A percentile compares a stretch with the other conserved stretches of the same genome.
Conservation (phyloP, 2,329 filamentous ascomycete genomes). For the Tolypocladium amazonense region DNA sequence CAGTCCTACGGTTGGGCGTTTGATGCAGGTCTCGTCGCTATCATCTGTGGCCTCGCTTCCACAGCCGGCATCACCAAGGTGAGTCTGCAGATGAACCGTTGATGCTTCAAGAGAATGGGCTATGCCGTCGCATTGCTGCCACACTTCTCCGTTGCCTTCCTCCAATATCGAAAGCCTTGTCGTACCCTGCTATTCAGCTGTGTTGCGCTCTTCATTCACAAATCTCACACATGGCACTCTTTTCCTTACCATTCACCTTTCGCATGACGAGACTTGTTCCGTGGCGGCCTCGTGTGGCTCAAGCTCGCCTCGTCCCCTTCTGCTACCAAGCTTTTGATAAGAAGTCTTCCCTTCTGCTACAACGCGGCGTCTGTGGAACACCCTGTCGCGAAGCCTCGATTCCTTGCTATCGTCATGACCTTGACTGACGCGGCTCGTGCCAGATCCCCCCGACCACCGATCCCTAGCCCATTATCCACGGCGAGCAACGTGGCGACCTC, state of each 20-base stretch:
- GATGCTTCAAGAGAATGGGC: not conserved
- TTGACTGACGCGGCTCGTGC: not conserved
- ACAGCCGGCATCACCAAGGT: conserved; percentile 14
- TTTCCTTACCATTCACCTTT: no score
- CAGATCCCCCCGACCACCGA: conserved; percentile 38
- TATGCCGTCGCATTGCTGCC: not conserved
- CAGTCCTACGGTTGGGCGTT: conserved; percentile 34
- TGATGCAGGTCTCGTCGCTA: conserved; percentile 12
- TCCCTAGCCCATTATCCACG: conserved; percentile 39
- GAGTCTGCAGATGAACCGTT: conserved; percentile 3
- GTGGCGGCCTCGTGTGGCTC: not conserved
- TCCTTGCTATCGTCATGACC: not conserved
- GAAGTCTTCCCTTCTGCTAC: not conserved
- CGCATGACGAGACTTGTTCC: not conserved
- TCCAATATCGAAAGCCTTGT: no score
- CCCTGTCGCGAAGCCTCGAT: not conserved
- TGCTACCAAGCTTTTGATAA: not conserved
- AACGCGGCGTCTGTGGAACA: not conserved
- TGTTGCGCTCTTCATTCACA: not conserved
- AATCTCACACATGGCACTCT: not conserved
- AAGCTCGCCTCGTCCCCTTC: not conserved
- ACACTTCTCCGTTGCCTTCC: not conserved
- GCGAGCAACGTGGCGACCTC: conserved; percentile 31
- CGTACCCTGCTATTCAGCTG: not conserved
- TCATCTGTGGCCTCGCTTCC: conserved; percentile 11